A percentile compares a stretch with the other conserved stretches of the same genome.
These are phyloP conservation scores for Phaeotremella fagi DNA, from an alignment of 768 basidiomycete species.

Conservation along the genomic window DNA sequence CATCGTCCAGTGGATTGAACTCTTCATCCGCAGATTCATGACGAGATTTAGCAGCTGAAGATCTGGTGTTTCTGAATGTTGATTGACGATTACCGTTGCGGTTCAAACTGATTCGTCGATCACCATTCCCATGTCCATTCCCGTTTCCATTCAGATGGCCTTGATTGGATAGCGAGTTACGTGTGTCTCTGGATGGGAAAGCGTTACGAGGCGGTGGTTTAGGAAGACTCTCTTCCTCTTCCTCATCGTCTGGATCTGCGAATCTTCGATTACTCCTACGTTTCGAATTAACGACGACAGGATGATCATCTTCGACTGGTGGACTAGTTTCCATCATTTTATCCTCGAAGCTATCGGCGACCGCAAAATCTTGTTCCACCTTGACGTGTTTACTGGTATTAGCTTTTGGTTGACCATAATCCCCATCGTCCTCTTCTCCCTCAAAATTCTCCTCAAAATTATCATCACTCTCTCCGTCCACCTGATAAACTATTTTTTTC, in stretches of 20 bases:
- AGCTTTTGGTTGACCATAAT: no score
- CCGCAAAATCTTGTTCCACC: slow-evolving; percentile 4
- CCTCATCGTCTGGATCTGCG: slow-evolving; percentile 8
- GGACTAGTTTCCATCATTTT: slow-evolving; percentile 14
- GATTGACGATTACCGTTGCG: neutral
- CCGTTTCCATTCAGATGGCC: neutral
- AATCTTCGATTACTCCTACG: neutral
- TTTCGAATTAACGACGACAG: neutral
- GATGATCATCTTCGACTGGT: neutral
- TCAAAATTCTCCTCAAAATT: slow-evolving; percentile 9
- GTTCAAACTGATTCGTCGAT: neutral
- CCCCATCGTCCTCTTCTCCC: slow-evolving; percentile 13
- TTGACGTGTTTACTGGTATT: no score
- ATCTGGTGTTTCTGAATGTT: neutral
- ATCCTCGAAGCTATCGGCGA: slow-evolving; percentile 15
- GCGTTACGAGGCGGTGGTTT: slow-evolving; percentile 16
- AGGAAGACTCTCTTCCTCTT: neutral
- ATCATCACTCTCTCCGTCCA: slow-evolving; percentile 4
- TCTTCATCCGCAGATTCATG: slow-evolving; percentile 34
- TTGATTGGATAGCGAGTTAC: neutral
- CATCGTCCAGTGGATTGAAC: slow-evolving; percentile 20
- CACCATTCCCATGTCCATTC: neutral
- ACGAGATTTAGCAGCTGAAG: slow-evolving; percentile 4
- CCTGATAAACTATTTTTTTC: slow-evolving; percentile 6
- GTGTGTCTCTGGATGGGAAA: slow-evolving; percentile 24